Evolutionary conservation across 148 eudicot genomes (phyloP).

Genomic region (Linanthus parryae): DNA sequence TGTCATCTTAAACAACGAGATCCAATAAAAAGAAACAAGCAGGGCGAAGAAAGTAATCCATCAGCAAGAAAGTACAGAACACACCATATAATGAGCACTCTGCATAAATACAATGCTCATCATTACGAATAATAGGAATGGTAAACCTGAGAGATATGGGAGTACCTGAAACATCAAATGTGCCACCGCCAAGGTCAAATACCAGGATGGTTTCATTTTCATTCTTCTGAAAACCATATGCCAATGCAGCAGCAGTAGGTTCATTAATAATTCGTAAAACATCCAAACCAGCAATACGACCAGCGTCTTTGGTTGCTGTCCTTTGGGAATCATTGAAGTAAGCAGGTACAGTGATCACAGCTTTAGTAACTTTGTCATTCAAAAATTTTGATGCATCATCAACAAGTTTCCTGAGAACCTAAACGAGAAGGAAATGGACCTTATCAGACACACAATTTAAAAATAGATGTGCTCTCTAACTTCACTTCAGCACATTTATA

Average conservation of each 20-base stretch:
- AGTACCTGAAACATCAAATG: conserved; percentile 83
- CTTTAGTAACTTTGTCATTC: conserved; percentile 63
- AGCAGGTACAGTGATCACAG: conserved; percentile 71
- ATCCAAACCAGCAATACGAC: conserved; percentile 66
- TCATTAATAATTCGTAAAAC: conserved; percentile 69
- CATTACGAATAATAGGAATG: not conserved
- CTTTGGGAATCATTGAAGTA: conserved; percentile 79
- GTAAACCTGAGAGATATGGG: not conserved
- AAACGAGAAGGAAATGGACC: not conserved
- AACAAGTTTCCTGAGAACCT: conserved; percentile 74
- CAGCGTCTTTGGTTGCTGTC: conserved; percentile 68
- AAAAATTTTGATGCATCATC: conserved; percentile 73
- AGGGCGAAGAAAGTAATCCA: too few species aligned
- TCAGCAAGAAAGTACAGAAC: too few species aligned
- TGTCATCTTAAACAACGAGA: too few species aligned
- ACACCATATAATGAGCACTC: too few species aligned
- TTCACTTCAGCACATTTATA: too few species aligned
- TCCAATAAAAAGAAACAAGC: too few species aligned
- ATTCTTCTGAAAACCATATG: conserved; percentile 73
- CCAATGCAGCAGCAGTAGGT: conserved; percentile 72
- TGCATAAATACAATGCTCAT: too few species aligned
- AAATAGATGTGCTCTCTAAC: not conserved
- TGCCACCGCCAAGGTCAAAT: conserved; percentile 78
- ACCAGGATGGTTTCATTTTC: conserved; percentile 62
- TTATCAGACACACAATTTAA: not conserved